A percentile compares a stretch with the other conserved stretches of the same genome.
These are phyloP conservation scores for Royoungia palumana DNA, from an alignment of 768 basidiomycete genomes.

Conservation along the genomic window DNA sequence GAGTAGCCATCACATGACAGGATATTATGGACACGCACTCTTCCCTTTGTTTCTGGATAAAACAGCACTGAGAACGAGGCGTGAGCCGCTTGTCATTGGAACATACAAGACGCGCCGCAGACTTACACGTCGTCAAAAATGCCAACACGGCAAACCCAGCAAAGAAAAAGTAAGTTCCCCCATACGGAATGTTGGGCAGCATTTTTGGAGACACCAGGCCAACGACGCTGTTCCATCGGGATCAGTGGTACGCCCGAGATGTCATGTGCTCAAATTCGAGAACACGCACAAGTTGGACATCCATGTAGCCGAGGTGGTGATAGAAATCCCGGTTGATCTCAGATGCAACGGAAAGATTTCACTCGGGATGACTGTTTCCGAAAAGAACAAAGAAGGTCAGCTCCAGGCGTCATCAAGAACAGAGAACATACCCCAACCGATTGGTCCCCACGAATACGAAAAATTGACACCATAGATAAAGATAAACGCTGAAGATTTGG, in stretches of 20 bases:
- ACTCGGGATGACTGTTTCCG: slow-evolving; percentile 35
- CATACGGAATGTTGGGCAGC: slow-evolving; percentile 18
- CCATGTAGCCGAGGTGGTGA: slow-evolving; percentile 42
- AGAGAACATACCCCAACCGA: slow-evolving; percentile 25
- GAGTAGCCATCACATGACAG: not conserved
- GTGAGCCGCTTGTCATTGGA: too few relatives aligned
- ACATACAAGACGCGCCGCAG: too few relatives aligned
- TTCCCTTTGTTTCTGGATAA: slow-evolving; percentile 33
- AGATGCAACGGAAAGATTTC: slow-evolving; percentile 43
- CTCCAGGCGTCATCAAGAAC: too few relatives aligned
- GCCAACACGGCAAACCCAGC: slow-evolving; percentile 26
- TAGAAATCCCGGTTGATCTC: slow-evolving; percentile 39
- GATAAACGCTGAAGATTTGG: slow-evolving; percentile 30
- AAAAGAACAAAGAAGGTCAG: not conserved
- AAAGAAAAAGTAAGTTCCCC: slow-evolving; percentile 30
- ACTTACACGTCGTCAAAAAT: slow-evolving; percentile 30
- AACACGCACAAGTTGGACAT: slow-evolving; percentile 35
- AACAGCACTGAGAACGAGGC: slow-evolving; percentile 14
- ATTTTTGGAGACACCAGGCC: slow-evolving; percentile 30
- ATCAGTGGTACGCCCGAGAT: not conserved
- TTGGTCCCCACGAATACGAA: slow-evolving; percentile 35
- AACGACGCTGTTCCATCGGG: slow-evolving; percentile 17
- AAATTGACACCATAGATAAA: slow-evolving; percentile 38
- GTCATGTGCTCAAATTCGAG: not conserved
- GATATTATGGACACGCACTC: slow-evolving; percentile 17